phyloP scores from a whole-genome alignment of 164 flowering plant genomes.

The Tetrastigma voinierianum region DNA sequence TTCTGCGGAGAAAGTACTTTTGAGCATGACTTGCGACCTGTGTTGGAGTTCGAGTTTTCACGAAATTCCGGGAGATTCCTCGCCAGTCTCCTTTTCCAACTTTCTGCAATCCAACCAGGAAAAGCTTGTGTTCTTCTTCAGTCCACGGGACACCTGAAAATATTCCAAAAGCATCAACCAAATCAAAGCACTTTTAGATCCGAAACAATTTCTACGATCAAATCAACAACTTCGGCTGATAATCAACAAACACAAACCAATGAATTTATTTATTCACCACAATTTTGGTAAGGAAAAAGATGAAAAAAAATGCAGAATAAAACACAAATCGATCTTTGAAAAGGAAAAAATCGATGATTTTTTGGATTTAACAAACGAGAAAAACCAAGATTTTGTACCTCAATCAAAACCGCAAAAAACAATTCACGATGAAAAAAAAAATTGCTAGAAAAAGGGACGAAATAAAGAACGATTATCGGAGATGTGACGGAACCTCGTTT shows the following conservation, averaged over 20 bases:
- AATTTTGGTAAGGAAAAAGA: background rate
- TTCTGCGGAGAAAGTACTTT: slow-evolving; percentile 66
- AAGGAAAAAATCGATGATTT: background rate
- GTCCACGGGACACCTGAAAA: slow-evolving; percentile 73
- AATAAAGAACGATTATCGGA: slow-evolving; percentile 10
- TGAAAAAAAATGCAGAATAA: too few species aligned
- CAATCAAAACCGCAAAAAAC: background rate
- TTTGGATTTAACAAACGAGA: background rate
- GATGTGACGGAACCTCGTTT: slow-evolving; percentile 61
- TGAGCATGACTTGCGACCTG: slow-evolving; percentile 88
- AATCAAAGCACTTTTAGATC: background rate
- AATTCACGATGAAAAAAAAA: background rate
- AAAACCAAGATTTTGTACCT: too few species aligned
- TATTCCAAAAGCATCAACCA: background rate
- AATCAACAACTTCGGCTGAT: too few species aligned
- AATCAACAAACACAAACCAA: too few species aligned
- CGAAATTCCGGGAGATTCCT: slow-evolving; percentile 72
- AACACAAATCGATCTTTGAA: too few species aligned
- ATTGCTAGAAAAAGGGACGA: background rate
- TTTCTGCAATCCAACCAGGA: slow-evolving; percentile 62
- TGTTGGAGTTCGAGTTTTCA: slow-evolving; percentile 70
- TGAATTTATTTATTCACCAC: too few species aligned
- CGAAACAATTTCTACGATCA: background rate
- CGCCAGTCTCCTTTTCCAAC: slow-evolving; percentile 87
- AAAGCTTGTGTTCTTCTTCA: slow-evolving; percentile 73